Evolutionary conservation across 441 rosid species (phyloP), one percentile per base, ranked within the genome.

Genomic region (Bocquillonia castaneifolia): DNA sequence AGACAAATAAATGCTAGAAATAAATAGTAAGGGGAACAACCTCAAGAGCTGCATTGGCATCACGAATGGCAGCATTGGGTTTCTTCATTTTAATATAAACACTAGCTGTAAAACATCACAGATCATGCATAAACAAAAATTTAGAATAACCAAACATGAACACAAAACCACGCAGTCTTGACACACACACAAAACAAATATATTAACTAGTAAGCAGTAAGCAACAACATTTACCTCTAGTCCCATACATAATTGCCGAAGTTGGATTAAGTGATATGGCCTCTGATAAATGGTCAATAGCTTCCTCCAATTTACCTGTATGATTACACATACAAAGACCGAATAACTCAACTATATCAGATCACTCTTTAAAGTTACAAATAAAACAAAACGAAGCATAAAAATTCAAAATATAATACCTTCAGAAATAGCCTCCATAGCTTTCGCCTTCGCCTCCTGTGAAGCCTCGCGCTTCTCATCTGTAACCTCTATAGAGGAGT

Each of bases 11-110:
- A 34, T 10, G 6, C 0, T 25, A 10, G 15, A 66, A 48, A 44
- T 6, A 55, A 61, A 18, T 1, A 32, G 34, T 12, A 12, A 56
- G 66, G 54, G 37, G 52, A 63, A 71, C 36, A 77, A 91, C 99
- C 96, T 92, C 90, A 63, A 94, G 81, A 63, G 98, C 99, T 2
- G 97, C 98, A 78, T 71, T 77, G 22, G 99, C 97, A 77, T 94
- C 98, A 28, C 93, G 82, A 72, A 90, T 83, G 44, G 99, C 96
- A 75, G 99, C 96, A 78, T 91, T 88, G n/a, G 99, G 97, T 80
- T 87, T 93, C 93, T 86, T 91, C 94, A 91, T 87, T 77, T 94
- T 91, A 64, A 94, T 79, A 74, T 90, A 94, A 60, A 90, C 97
- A 77, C 76, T 90, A 51, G 99, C 99, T 94, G 94, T 51, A 74